Percentiles rank a stretch among this genome's conserved stretches.
Conservation (phyloP, 2,329 filamentous ascomycete species). For the Fusarium sp. region DNA sequence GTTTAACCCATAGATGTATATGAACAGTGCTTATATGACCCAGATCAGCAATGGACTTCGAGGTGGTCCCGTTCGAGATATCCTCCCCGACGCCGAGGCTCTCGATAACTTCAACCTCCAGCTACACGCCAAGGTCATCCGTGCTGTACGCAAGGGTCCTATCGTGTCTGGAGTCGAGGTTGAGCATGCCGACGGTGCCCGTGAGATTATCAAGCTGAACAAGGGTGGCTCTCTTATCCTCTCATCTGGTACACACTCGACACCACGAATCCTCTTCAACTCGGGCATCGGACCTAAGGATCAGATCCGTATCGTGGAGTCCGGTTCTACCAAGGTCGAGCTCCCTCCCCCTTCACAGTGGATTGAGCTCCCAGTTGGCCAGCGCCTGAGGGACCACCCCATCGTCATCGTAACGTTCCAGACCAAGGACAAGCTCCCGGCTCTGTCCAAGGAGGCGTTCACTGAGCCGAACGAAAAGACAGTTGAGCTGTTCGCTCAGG, state of each 20-base stretch:
- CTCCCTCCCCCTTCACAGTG: constrained; percentile 67
- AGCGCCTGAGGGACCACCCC: constrained; percentile 69
- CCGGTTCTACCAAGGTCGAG: constrained; percentile 63
- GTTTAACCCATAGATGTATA: not conserved
- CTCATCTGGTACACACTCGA: constrained; percentile 76
- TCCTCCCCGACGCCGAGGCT: constrained; percentile 72
- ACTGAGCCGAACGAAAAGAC: constrained; percentile 45
- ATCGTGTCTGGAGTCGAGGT: constrained; percentile 77
- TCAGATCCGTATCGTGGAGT: constrained; percentile 63
- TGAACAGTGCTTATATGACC: not conserved
- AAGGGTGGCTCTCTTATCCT: constrained; percentile 74
- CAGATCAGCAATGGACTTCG: constrained; percentile 77
- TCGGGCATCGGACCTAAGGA: constrained; percentile 74
- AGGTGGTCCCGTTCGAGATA: constrained; percentile 78
- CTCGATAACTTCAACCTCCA: constrained; percentile 76
- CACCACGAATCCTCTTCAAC: constrained; percentile 74
- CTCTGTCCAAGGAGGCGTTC: constrained; percentile 45
- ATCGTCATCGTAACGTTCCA: constrained; percentile 53
- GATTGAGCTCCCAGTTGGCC: constrained; percentile 72
- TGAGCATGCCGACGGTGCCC: constrained; percentile 63
- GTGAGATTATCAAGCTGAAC: constrained; percentile 74
- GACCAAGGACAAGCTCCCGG: constrained; percentile 45
- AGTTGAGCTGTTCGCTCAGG: constrained; percentile 53
- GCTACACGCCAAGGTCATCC: constrained; percentile 74
- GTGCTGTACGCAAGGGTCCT: constrained; percentile 74